phyloP scores from a whole-genome alignment of 2,329 filamentous ascomycete genomes.

The Cytospora piceicola region DNA sequence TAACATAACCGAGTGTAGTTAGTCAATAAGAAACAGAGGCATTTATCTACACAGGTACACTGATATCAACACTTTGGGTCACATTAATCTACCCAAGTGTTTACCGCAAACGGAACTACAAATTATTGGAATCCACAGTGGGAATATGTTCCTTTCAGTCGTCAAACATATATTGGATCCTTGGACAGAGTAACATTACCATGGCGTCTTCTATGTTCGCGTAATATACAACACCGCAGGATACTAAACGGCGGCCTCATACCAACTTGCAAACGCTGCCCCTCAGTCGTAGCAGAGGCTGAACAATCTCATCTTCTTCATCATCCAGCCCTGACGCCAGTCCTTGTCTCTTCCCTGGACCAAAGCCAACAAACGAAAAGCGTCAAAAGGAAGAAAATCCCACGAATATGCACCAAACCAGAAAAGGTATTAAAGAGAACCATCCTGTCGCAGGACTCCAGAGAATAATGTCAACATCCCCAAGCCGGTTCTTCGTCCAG shows the following conservation, averaged over 20 bases:
- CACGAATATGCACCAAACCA: slow-evolving; percentile 30
- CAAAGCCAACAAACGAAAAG: slow-evolving; percentile 23
- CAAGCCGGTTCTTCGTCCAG: slow-evolving; percentile 27
- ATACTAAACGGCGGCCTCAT: slow-evolving; percentile 9
- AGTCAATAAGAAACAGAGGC: neutral
- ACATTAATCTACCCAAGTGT: too few species aligned
- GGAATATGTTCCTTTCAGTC: neutral
- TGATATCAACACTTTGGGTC: neutral
- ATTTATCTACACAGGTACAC: neutral
- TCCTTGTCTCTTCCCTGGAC: slow-evolving; percentile 27
- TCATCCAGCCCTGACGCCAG: slow-evolving; percentile 26
- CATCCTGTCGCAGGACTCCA: slow-evolving; percentile 37
- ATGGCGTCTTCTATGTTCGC: slow-evolving; percentile 25
- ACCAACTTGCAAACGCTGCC: slow-evolving; percentile 13
- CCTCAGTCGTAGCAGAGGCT: slow-evolving; percentile 15
- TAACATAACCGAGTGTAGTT: neutral
- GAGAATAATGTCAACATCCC: slow-evolving; percentile 37
- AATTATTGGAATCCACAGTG: neutral
- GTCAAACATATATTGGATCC: neutral
- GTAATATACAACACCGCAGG: slow-evolving; percentile 21
- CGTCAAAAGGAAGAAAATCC: slow-evolving; percentile 32
- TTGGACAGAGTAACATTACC: slow-evolving; percentile 19
- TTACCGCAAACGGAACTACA: neutral
- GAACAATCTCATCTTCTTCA: slow-evolving; percentile 26
- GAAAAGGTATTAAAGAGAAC: slow-evolving; percentile 41